phyloP scores from a whole-genome alignment of 768 basidiomycete species.

The Melanogaster broomeanus region DNA sequence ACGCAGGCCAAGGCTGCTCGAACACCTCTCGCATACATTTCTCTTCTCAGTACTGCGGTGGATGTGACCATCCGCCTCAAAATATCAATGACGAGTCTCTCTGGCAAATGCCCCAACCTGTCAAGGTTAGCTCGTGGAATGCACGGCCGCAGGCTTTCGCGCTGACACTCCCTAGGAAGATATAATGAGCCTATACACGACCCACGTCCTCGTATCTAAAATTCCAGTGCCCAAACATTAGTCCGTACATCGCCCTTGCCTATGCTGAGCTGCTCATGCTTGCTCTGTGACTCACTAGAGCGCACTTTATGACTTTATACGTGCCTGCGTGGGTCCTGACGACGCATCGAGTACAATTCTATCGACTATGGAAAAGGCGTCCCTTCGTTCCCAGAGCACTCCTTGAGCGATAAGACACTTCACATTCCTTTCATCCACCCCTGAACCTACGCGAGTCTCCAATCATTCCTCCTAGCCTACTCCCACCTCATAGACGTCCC shows the following conservation, averaged over 20 bases:
- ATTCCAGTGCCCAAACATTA: constrained; percentile 57
- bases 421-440: background rate
- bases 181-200: constrained; percentile 59
- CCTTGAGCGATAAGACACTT: constrained; percentile 55
- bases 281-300: constrained; percentile 34
- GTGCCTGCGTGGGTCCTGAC: constrained; percentile 46
- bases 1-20: constrained; percentile 50
- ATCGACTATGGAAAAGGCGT: constrained; percentile 75
- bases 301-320: constrained; percentile 65
- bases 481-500: constrained; percentile 48
- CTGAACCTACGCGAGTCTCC: constrained; percentile 7
- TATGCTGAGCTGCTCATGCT: constrained; percentile 7
- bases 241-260: constrained; percentile 42
- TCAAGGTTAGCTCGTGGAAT: no score
- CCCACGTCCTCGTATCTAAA: constrained; percentile 70
- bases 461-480: constrained; percentile 61
- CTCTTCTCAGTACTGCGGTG: constrained; percentile 68
- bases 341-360: constrained; percentile 58
- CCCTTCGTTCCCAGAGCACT: constrained; percentile 82
- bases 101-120: constrained; percentile 43
- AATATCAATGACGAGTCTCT: constrained; percentile 44
- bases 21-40: constrained; percentile 39
- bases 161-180: no score
- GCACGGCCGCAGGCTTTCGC: no score
- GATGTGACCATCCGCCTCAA: constrained; percentile 71